phyloP scores from a whole-genome alignment of 164 flowering plant genomes.

The Annona cherimola region DNA sequence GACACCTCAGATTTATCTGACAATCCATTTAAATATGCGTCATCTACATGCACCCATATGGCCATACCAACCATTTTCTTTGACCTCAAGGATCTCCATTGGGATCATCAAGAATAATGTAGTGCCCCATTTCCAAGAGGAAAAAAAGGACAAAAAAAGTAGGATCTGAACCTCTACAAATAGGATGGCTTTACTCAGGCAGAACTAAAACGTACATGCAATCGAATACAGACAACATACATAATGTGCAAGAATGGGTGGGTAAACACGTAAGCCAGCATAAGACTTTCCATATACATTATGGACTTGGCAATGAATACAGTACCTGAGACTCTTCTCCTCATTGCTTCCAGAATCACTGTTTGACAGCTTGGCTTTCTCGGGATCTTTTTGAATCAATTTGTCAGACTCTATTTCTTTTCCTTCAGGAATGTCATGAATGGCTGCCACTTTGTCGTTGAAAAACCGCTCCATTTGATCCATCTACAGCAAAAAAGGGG shows the following conservation, averaged over 20 bases:
- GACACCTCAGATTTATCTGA: too few relatives aligned
- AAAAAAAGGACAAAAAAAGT: too few relatives aligned
- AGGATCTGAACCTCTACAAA: too few relatives aligned
- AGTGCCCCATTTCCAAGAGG: background rate
- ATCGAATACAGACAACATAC: background rate
- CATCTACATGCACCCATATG: too few relatives aligned
- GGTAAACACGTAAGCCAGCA: background rate
- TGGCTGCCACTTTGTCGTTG: constrained; percentile 47
- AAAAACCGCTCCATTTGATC: constrained; percentile 62
- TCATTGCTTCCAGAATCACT: constrained; percentile 28
- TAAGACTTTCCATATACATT: background rate
- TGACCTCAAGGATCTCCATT: background rate
- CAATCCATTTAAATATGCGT: too few relatives aligned
- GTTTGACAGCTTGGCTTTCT: constrained; percentile 37
- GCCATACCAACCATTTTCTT: too few relatives aligned
- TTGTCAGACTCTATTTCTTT: constrained; percentile 61
- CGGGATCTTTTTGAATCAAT: constrained; percentile 54
- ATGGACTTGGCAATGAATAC: background rate
- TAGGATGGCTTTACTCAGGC: background rate
- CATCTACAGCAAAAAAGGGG: constrained; percentile 41
- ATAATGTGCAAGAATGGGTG: background rate
- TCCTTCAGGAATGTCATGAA: constrained; percentile 39
- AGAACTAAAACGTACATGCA: background rate
- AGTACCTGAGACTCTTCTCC: constrained; percentile 41
- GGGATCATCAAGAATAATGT: background rate